Evolutionary conservation across 495 filamentous ascomycete genomes (phyloP).

Genomic region (Penicillium flavigenum): DNA sequence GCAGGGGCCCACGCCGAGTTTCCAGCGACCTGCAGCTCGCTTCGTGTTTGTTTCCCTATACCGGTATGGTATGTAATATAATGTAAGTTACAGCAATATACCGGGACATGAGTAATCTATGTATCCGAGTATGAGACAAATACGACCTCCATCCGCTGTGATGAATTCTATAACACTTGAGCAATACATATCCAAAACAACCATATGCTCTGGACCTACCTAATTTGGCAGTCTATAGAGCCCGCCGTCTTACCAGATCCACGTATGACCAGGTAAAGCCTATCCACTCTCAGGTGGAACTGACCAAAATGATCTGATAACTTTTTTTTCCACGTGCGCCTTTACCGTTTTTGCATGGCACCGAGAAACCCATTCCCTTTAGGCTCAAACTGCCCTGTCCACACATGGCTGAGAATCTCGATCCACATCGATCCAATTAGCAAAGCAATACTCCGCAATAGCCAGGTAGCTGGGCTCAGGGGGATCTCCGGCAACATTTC

Average conservation of each 20-base stretch:
- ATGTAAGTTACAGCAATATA: background rate
- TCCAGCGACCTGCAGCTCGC: background rate
- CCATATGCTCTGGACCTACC: background rate
- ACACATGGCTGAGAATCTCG: background rate
- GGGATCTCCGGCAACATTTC: background rate
- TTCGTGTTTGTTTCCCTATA: no score
- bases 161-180: background rate
- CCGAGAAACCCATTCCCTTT: background rate
- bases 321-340: background rate
- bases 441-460: background rate
- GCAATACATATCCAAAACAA: background rate
- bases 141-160: background rate
- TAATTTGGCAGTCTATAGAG: background rate
- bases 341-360: background rate
- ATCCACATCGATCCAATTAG: background rate
- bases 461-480: background rate
- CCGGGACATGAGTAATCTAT: background rate
- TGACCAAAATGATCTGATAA: constrained; percentile 12
- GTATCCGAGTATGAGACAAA: background rate
- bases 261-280: background rate
- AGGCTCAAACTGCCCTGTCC: background rate
- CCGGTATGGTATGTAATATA: background rate
- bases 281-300: constrained; percentile 1
- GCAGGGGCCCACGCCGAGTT: background rate
- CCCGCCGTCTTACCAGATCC: background rate